These are phyloP conservation scores for Melaleuca alternifolia DNA, from an alignment of 345 rosid genomes.

Conservation along the genomic window DNA sequence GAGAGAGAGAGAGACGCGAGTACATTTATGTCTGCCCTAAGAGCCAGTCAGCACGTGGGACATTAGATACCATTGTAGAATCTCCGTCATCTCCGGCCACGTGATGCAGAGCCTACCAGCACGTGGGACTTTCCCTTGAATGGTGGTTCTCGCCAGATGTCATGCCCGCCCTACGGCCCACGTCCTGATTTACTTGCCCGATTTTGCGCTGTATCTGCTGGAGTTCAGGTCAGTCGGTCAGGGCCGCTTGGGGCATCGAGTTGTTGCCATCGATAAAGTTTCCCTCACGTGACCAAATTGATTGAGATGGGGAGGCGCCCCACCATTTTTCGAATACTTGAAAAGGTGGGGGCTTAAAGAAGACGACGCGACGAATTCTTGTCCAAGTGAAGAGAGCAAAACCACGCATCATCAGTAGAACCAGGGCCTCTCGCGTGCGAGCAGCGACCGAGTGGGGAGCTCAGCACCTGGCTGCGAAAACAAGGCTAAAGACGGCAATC, in stretches of 20 bases:
- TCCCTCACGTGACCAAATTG: not conserved
- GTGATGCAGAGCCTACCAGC: not conserved
- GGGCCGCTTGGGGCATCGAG: not conserved
- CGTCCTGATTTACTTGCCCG: not conserved
- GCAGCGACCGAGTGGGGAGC: too few species aligned
- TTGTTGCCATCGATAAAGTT: not conserved
- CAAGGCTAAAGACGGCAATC: not conserved
- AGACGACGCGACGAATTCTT: not conserved
- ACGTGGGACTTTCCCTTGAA: not conserved
- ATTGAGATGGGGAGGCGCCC: not conserved
- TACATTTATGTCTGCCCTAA: not conserved
- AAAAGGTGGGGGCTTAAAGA: not conserved
- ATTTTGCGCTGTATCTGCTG: not conserved
- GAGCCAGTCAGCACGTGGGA: not conserved
- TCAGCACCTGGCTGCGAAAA: not conserved
- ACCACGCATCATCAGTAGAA: not conserved
- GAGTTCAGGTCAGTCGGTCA: not conserved
- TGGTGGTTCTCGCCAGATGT: not conserved
- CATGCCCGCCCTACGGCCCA: not conserved
- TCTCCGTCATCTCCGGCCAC: not conserved
- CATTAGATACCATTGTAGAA: not conserved
- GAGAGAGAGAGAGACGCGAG: not conserved
- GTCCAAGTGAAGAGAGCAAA: not conserved
- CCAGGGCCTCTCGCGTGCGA: too few species aligned
- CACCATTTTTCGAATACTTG: not conserved